These are phyloP conservation scores for Erigeron philadelphicus DNA, from an alignment of 140 eudicot species.

Conservation along the genomic window DNA sequence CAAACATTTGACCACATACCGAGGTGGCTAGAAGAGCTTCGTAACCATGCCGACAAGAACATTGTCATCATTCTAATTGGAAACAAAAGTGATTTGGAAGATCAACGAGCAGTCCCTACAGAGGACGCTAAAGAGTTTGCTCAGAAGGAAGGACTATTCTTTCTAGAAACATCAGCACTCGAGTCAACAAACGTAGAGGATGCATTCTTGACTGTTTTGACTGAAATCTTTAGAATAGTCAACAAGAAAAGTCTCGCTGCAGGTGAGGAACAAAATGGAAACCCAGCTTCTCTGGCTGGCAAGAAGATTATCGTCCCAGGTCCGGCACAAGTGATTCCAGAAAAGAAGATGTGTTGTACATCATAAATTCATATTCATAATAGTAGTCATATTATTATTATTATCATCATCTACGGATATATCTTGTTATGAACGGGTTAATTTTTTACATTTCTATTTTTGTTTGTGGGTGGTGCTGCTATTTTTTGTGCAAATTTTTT, in stretches of 20 bases:
- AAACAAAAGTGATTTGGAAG: slow-evolving; percentile 71
- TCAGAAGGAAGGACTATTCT: slow-evolving; percentile 70
- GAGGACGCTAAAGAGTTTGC: slow-evolving; percentile 86
- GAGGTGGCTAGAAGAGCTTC: slow-evolving; percentile 79
- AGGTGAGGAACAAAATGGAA: slow-evolving; percentile 55
- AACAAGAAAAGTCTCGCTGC: slow-evolving; percentile 64
- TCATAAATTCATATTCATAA: slow-evolving; percentile 14
- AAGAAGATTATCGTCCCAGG: slow-evolving; percentile 76
- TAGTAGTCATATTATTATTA: slow-evolving; percentile 13
- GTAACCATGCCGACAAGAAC: slow-evolving; percentile 83
- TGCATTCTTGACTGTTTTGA: slow-evolving; percentile 63
- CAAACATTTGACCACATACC: slow-evolving; percentile 91
- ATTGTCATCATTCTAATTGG: slow-evolving; percentile 76
- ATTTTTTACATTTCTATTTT: not conserved
- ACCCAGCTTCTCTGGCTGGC: slow-evolving; percentile 49
- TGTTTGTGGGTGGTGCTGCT: slow-evolving; percentile 27
- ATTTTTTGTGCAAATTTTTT: slow-evolving; percentile 28
- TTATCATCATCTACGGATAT: slow-evolving; percentile 16
- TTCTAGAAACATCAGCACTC: slow-evolving; percentile 78
- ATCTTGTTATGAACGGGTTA: not conserved
- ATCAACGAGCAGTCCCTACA: slow-evolving; percentile 68
- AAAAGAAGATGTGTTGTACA: slow-evolving; percentile 58
- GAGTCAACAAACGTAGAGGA: slow-evolving; percentile 74
- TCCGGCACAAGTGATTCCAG: slow-evolving; percentile 66
- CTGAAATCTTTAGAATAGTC: slow-evolving; percentile 67